A percentile compares a stretch with the other conserved stretches of the same genome.
These are phyloP conservation scores for Protomyces inouyei DNA, from an alignment of 1,139 yeast species.

Conservation along the genomic window DNA sequence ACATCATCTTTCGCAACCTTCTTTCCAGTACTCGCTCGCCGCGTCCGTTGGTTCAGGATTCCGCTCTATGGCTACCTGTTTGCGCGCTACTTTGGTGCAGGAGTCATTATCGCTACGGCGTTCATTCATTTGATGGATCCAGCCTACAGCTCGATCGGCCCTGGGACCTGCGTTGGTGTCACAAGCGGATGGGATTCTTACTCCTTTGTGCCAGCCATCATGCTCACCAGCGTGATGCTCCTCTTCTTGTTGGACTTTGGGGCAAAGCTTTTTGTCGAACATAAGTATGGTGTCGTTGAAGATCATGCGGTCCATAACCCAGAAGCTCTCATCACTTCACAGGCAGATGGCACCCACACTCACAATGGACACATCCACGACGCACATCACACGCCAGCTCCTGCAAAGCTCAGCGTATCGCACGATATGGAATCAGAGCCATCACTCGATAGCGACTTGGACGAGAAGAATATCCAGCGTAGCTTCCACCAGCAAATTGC, in stretches of 20 bases:
- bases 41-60: constrained; percentile 34
- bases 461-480: neutral
- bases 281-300: constrained; percentile 24
- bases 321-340: constrained; percentile 14
- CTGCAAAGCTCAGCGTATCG: neutral
- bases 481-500: constrained; percentile 40
- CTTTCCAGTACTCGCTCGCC: constrained; percentile 33
- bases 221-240: constrained; percentile 45
- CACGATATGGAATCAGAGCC: neutral
- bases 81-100: constrained; percentile 74
- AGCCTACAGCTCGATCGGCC: constrained; percentile 31
- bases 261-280: constrained; percentile 29
- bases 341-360: constrained; percentile 10
- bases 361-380: constrained; percentile 27
- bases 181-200: constrained; percentile 30
- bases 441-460: neutral
- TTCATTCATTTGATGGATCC: constrained; percentile 58
- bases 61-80: constrained; percentile 59
- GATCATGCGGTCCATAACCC: constrained; percentile 20
- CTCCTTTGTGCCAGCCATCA: constrained; percentile 44
- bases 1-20: constrained; percentile 47
- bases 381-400: constrained; percentile 33
- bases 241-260: constrained; percentile 42
- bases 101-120: constrained; percentile 77
- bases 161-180: constrained; percentile 35